Evolutionary conservation across 1,139 yeast genomes (phyloP).

Genomic region (Protomyces pachydermus): DNA sequence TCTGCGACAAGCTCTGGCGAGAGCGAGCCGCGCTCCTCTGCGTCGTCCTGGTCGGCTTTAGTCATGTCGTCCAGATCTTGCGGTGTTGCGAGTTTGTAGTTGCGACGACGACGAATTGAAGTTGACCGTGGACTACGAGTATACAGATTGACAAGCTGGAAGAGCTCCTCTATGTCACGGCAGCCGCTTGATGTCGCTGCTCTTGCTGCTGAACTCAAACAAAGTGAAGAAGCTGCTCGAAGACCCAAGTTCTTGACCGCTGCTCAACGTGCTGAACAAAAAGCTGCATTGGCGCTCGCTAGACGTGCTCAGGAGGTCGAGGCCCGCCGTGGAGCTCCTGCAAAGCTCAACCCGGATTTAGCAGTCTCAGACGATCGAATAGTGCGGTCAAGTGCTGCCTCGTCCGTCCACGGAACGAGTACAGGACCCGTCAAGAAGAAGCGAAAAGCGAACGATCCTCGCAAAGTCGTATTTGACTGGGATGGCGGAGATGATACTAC

Average conservation of each 20-base stretch:
- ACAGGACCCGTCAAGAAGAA: conserved; percentile 26
- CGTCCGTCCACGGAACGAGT: background rate
- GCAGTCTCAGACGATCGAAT: background rate
- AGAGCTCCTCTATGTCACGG: background rate
- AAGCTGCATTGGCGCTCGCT: conserved; percentile 42
- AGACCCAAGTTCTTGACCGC: conserved; percentile 46
- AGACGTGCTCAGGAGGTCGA: conserved; percentile 27
- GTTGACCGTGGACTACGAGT: no score
- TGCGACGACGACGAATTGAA: no score
- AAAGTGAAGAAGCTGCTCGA: conserved; percentile 23
- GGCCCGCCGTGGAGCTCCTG: background rate
- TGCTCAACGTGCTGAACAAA: conserved; percentile 37
- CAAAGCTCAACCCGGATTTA: background rate
- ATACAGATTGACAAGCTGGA: no score
- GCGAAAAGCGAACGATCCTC: conserved; percentile 30
- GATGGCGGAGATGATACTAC: conserved; percentile 61
- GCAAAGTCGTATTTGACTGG: conserved; percentile 69
- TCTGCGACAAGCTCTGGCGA: background rate
- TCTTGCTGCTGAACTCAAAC: conserved; percentile 15
- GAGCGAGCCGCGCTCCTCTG: background rate
- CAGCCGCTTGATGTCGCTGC: background rate
- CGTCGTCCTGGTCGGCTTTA: background rate
- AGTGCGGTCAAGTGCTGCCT: no score
- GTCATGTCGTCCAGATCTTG: background rate
- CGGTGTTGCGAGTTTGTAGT: background rate